Base-by-base conservation (phyloP, 345 rosid species). In the Corchorus olitorius region DNA sequence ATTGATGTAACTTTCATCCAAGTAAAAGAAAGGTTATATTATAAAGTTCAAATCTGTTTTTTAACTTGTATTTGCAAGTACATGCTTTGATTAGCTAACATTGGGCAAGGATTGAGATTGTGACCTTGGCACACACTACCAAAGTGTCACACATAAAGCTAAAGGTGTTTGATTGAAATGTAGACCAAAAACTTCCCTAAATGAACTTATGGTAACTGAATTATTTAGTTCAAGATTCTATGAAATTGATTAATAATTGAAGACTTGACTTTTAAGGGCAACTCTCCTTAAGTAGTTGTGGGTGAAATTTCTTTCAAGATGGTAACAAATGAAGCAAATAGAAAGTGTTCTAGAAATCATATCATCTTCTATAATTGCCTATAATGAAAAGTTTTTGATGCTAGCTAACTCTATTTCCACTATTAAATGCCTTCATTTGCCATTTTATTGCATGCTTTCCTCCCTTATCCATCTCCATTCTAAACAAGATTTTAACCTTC, bases 301-400 rank as follows among this genome's bases (percentile, higher is more conserved):
- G 48, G 58, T 70, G 48, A 70, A 53, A 70, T 35, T 27, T 16
- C 27, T 17, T 53, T 70, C 62, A 37, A 53, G 17, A 53, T 52
- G 48, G 49, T 54, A 66, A 20, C 70, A 65, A 41, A 65, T 65
- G 70, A 35, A 22, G 70, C 43, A 34, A 52, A 35, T 16, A 53
- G 35, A 2, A 35, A 52, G 17, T 52, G 49, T 10, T 6, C n/a
- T 1, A 3, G 3, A 61, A 43, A 65, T 17, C 69, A 65, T 65
- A 70, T n/a, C 10, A 34, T 34, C 20, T 52, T 20, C 27, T 27
- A 27, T 27, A 27, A 13, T 48, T 50, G 20, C 45, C 27, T 39
- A 39, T 39, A 69, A 69, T 49, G 45, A 43, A 70, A 39, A 39
- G 48, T 61, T 70, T 61, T 70, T 70, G 74, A 35, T 35, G 66